Evolutionary conservation across 2,329 filamentous ascomycete species (phyloP).

Genomic region (Colletotrichum gigasporum): DNA sequence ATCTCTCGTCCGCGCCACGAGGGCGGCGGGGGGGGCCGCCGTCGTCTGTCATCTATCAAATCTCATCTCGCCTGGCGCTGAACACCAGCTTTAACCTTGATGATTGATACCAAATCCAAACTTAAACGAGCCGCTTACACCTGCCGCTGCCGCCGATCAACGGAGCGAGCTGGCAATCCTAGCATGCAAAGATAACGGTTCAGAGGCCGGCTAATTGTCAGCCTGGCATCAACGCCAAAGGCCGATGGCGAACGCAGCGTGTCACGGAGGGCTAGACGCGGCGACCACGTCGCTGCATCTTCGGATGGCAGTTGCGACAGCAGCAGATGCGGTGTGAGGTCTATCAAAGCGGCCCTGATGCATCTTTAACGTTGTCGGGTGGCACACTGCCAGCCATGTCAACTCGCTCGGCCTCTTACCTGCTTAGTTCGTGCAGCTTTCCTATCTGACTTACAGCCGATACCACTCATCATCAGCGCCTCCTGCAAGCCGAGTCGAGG

Average conservation of each 20-base stretch:
- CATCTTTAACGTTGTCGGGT: conserved; percentile 4
- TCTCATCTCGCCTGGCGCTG: not conserved
- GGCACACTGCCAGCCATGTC: conserved; percentile 1
- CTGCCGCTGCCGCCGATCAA: not conserved
- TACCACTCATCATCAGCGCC: conserved; percentile 3
- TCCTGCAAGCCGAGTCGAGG: conserved; percentile 23
- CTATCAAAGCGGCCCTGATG: not conserved
- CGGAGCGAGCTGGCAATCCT: not conserved
- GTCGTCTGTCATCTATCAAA: conserved; percentile 19
- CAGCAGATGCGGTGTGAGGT: not conserved
- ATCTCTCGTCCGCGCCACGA: conserved; percentile 19
- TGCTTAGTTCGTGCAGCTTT: conserved; percentile 13
- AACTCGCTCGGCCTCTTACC: not conserved
- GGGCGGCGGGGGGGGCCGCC: conserved; percentile 1
- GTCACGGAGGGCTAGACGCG: not conserved
- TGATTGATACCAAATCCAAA: conserved; percentile 1
- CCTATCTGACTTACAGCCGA: conserved; percentile 20
- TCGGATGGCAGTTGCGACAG: not conserved
- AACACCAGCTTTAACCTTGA: not conserved
- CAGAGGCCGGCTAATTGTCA: not conserved
- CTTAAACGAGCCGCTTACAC: not conserved
- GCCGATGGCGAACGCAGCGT: not conserved
- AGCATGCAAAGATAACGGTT: not conserved
- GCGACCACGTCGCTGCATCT: not conserved
- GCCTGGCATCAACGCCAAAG: not conserved